Evolutionary conservation across 169 alveolate species (phyloP), one percentile per base, ranked within the genome.

Genomic region (Plasmodium coatneyi): DNA sequence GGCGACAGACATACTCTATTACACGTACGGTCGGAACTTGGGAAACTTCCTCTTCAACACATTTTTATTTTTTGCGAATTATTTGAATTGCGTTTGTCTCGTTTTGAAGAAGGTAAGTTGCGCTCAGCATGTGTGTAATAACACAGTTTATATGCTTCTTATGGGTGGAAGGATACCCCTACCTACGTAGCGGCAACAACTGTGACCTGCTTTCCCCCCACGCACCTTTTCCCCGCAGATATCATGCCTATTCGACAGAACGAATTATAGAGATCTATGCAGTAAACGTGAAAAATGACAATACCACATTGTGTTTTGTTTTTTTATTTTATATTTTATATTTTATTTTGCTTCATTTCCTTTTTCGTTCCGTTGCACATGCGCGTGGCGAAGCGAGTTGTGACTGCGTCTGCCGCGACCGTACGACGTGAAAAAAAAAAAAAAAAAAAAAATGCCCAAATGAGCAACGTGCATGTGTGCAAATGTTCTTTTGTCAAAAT

Each of bases 21-120:
- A 25, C 80, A 87, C 93, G 10, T 79, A 87, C 49, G 89, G 93
- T 56, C 56, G 89, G 70, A 32, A 60, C 71, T 54, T 71, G 80
- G 84, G 93, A 30, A 87, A 87, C 70, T 78, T 87, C 78, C 14
- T 71, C 5, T 87, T 87, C 81, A 79, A 79, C 76, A 87, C 93
- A 56, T 79, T 76, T 87, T 34, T 87, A 87, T 87, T 87, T 41
- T 87, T 87, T 79, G 36, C 93, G 16, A 87, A 78, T 79, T 87
- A 87, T 76, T 79, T 87, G 81, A 87, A 87, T 41, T 87, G 78
- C 7, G 93, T 87, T 41, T 87, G 93, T 78, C 43, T 34, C 46
- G 22, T 87, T 25, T 87, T 87, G 49, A 87, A 87, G 81, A 79
- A 87, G 87, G 93, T 87, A 25, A 72, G 82, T 72, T 84, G 41